Conservation (phyloP, 2,329 filamentous ascomycete genomes). For the Apiospora rasikravindrae region DNA sequence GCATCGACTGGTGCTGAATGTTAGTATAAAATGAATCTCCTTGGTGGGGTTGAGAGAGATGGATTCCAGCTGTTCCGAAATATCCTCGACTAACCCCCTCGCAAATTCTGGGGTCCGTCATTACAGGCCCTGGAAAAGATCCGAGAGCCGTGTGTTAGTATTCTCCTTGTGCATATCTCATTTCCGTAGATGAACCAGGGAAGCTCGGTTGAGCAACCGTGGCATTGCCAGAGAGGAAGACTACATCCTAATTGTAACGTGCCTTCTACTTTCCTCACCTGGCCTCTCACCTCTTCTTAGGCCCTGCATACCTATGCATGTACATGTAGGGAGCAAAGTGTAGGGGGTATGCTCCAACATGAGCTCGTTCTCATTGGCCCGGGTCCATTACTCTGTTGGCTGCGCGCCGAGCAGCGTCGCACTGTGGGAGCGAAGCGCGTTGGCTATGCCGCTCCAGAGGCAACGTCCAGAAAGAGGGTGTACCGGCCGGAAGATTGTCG, state of each 20-base stretch:
- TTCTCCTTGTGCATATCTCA: background rate
- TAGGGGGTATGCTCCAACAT: background rate
- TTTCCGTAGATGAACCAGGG: background rate
- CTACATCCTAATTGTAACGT: background rate
- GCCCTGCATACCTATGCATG: constrained; percentile 9
- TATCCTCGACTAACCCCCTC: background rate
- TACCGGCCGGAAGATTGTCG: constrained; percentile 13
- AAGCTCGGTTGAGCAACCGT: constrained; percentile 6
- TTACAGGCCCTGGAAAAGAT: constrained; percentile 10
- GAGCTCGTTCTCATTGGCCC: constrained; percentile 1
- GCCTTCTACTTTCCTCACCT: constrained; percentile 1
- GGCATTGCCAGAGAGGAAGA: background rate
- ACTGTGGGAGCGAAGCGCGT: background rate
- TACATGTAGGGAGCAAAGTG: no score
- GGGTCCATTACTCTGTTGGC: constrained; percentile 3
- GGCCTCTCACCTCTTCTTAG: background rate
- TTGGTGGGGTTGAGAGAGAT: background rate
- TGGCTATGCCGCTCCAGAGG: background rate
- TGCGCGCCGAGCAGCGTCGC: background rate
- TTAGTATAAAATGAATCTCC: background rate
- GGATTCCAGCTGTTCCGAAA: background rate
- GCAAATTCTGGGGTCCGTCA: constrained; percentile 7
- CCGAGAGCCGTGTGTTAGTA: background rate
- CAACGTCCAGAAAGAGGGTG: background rate
- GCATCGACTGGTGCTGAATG: background rate